Conservation (phyloP, 1,139 yeast genomes). For the Citeromyces hawaiiensis region DNA sequence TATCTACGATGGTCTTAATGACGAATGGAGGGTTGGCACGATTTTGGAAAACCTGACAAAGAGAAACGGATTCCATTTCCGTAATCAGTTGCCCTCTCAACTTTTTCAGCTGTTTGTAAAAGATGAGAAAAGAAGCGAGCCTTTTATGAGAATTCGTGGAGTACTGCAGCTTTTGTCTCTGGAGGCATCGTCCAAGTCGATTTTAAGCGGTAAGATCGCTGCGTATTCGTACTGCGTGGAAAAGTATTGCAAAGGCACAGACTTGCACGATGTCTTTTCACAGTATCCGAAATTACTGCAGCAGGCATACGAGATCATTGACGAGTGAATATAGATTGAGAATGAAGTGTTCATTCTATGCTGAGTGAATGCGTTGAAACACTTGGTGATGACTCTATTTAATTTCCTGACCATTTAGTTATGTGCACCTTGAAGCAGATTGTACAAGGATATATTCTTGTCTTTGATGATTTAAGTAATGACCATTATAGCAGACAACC, state of each 20-base stretch:
- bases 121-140: background rate
- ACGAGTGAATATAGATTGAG: conserved; percentile 2
- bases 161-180: background rate
- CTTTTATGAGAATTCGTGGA: background rate
- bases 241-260: background rate
- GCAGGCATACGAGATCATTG: conserved; percentile 1
- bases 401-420: too few species aligned
- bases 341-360: too few species aligned
- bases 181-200: background rate
- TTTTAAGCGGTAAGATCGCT: conserved; percentile 2
- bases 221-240: conserved; percentile 1
- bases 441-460: too few species aligned
- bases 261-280: background rate
- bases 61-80: conserved; percentile 2
- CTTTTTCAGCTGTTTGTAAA: background rate
- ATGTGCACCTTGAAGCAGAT: too few species aligned
- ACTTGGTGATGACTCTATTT: too few species aligned
- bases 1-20: conserved; percentile 1
- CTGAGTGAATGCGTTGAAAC: too few species aligned
- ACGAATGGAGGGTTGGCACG: background rate
- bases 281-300: background rate
- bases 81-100: conserved; percentile 1
- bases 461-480: too few species aligned
- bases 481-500: too few species aligned
- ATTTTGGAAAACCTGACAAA: background rate